phyloP scores from a whole-genome alignment of 2,329 filamentous ascomycete genomes.

The Ascocoryne sarcoides region DNA sequence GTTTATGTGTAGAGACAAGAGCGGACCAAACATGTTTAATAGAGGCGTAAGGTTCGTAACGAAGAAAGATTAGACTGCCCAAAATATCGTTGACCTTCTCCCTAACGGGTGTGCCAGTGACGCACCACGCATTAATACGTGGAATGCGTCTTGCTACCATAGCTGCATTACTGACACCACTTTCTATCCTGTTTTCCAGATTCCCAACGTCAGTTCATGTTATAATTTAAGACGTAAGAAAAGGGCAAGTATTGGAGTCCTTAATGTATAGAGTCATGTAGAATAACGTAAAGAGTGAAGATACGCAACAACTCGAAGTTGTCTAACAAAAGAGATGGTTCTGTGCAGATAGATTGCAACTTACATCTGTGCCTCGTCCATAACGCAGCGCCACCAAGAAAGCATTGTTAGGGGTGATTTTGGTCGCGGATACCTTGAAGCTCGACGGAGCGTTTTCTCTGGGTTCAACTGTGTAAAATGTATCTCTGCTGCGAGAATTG shows the following conservation, averaged over 20 bases:
- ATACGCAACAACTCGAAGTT: no score
- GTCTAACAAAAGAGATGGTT: no score
- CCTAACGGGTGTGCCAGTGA: conserved; percentile 83
- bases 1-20: conserved; percentile 51
- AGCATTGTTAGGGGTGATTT: conserved; percentile 73
- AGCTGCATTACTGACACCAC: conserved; percentile 74
- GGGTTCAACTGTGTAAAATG: conserved; percentile 67
- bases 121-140: conserved; percentile 79
- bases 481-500: conserved; percentile 69
- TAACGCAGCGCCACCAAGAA: conserved; percentile 73
- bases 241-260: no score
- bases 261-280: no score
- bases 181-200: no score
- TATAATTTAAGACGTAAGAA: no score
- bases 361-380: conserved; percentile 84
- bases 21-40: conserved; percentile 57
- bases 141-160: conserved; percentile 72
- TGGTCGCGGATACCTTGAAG: conserved; percentile 55
- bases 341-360: no score
- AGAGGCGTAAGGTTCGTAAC: conserved; percentile 66
- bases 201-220: no score
- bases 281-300: no score
- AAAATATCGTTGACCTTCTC: conserved; percentile 71
- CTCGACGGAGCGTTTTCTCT: conserved; percentile 53
- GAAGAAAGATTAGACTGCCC: conserved; percentile 73